These are phyloP conservation scores for Suzukiozyma palmioleophila DNA, from an alignment of 1,139 yeast species.

Conservation along the genomic window DNA sequence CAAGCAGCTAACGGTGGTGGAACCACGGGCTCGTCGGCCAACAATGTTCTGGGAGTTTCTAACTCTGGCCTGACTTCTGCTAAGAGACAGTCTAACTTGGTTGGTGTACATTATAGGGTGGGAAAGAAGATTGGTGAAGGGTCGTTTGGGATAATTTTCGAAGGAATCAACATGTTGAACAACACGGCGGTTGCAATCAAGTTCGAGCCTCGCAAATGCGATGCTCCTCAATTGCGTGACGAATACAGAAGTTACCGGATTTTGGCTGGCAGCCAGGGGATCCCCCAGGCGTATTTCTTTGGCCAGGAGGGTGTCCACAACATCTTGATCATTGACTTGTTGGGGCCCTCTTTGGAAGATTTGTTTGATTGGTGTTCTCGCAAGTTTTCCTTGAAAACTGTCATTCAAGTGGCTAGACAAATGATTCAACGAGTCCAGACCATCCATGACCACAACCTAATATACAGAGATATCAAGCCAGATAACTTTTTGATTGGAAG, in stretches of 20 bases:
- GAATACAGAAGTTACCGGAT: conserved; percentile 73
- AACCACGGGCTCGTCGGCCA: not conserved
- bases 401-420: conserved; percentile 69
- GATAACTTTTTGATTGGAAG: conserved; percentile 71
- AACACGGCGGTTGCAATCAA: conserved; percentile 77
- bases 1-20: not conserved
- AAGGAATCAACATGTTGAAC: conserved; percentile 80
- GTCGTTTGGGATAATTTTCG: conserved; percentile 94
- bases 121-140: conserved; percentile 98
- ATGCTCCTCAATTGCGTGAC: conserved; percentile 76
- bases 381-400: conserved; percentile 63
- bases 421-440: conserved; percentile 67
- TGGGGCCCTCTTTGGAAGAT: conserved; percentile 77
- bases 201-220: conserved; percentile 75
- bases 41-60: not conserved
- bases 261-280: conserved; percentile 55
- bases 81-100: conserved; percentile 26
- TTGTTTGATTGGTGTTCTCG: conserved; percentile 81
- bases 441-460: conserved; percentile 65
- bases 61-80: not conserved
- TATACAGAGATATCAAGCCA: conserved; percentile 74
- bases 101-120: conserved; percentile 80
- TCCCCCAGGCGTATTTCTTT: conserved; percentile 73
- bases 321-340: conserved; percentile 64
- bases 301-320: conserved; percentile 81